Percentiles rank a stretch among this genome's conserved stretches.
These are phyloP conservation scores for Myriangium duriaei DNA, from an alignment of 2,329 filamentous ascomycete genomes.

Conservation along the genomic window DNA sequence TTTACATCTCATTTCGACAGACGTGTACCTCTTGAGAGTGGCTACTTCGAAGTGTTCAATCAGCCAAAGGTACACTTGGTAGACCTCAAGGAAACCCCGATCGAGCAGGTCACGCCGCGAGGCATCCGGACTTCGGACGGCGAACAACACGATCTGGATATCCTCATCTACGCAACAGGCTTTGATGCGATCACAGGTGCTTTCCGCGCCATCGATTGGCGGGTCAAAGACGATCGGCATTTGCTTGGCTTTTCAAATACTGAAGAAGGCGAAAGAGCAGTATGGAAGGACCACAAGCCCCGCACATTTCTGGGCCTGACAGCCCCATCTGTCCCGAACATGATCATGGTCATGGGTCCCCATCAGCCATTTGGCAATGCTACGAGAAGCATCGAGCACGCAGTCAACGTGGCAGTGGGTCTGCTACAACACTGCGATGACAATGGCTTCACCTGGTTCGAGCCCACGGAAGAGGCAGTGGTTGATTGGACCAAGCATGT, in stretches of 20 bases:
- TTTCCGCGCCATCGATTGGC: conserved; percentile 25
- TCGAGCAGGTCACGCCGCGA: conserved; percentile 26
- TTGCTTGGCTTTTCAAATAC: too few relatives aligned
- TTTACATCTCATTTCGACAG: too few relatives aligned
- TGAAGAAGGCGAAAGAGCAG: conserved; percentile 33
- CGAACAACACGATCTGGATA: conserved; percentile 30
- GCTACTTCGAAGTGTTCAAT: conserved; percentile 32
- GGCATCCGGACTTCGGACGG: conserved; percentile 30
- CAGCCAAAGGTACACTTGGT: conserved; percentile 29
- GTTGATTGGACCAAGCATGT: conserved; percentile 36
- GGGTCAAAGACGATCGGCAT: conserved; percentile 22
- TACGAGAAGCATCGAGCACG: conserved; percentile 28
- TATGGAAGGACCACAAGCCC: conserved; percentile 19
- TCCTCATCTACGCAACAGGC: conserved; percentile 32
- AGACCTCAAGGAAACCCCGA: conserved; percentile 29
- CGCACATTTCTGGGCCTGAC: conserved; percentile 30
- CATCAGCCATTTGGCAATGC: conserved; percentile 32
- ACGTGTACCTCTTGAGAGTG: conserved; percentile 1
- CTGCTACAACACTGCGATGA: conserved; percentile 17
- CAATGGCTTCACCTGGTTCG: conserved; percentile 26
- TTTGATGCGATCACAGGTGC: conserved; percentile 29
- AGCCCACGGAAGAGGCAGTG: conserved; percentile 29
- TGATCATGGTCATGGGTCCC: conserved; percentile 30
- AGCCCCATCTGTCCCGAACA: conserved; percentile 24
- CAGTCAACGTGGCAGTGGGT: conserved; percentile 1